Evolutionary conservation across 2,329 filamentous ascomycete species (phyloP).

Genomic region (Metarhizium anisopliae): DNA sequence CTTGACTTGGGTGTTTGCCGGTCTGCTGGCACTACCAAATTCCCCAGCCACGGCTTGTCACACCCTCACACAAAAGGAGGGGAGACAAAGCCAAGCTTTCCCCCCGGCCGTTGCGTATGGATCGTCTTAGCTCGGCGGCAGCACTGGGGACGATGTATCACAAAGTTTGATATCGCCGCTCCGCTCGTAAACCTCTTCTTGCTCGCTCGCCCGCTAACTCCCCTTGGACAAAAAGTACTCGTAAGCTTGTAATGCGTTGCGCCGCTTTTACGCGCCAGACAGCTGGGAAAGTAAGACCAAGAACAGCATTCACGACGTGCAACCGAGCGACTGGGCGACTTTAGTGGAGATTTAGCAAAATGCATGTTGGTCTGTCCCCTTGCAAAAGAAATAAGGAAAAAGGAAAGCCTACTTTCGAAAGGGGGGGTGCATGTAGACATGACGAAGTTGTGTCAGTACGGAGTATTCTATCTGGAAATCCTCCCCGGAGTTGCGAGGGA

Average conservation of each 20-base stretch:
- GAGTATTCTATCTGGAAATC: no score
- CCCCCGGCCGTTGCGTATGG: background rate
- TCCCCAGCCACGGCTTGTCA: background rate
- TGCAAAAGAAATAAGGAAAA: no score
- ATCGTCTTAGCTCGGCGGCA: background rate
- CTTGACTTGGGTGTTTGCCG: background rate
- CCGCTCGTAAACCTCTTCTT: background rate
- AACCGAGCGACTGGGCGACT: no score
- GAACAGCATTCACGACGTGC: background rate
- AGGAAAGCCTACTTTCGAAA: no score
- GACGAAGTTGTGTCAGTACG: no score
- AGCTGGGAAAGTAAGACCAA: background rate
- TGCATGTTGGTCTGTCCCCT: no score
- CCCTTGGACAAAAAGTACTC: no score
- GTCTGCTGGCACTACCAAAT: background rate
- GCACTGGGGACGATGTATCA: background rate
- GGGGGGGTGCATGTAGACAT: no score
- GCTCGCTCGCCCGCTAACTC: background rate
- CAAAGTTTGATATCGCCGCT: background rate
- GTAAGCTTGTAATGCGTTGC: no score
- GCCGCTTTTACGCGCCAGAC: background rate
- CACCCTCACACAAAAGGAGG: no score
- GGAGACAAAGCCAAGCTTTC: background rate
- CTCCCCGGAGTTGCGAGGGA: no score
- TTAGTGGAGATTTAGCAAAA: no score